Evolutionary conservation across 2,329 filamentous ascomycete species (phyloP).

Genomic region (Colletotrichum eleusines): DNA sequence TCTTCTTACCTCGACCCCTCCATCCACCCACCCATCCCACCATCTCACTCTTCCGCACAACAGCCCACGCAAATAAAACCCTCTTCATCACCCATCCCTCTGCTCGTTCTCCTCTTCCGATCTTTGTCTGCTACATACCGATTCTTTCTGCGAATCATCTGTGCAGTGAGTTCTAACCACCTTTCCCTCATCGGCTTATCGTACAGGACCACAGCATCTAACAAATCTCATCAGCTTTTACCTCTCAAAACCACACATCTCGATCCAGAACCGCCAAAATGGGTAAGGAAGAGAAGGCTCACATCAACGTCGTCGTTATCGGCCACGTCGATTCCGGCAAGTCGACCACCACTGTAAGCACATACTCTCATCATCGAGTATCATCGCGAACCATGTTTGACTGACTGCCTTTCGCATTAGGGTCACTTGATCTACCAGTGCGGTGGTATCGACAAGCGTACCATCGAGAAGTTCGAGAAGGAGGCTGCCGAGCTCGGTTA

Average conservation of each 20-base stretch:
- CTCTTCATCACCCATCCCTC: constrained; percentile 16
- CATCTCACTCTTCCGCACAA: constrained; percentile 13
- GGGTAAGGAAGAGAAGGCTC: constrained; percentile 92
- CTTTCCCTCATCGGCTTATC: background rate
- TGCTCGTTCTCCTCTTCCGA: constrained; percentile 16
- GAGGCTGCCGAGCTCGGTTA: constrained; percentile 71
- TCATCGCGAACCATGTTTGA: background rate
- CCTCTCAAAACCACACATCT: constrained; percentile 29
- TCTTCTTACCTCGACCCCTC: constrained; percentile 25
- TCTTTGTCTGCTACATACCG: constrained; percentile 30
- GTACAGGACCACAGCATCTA: background rate
- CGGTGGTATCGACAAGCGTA: constrained; percentile 99
- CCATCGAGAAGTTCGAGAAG: constrained; percentile 99
- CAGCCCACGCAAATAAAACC: constrained; percentile 22
- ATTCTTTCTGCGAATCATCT: constrained; percentile 21
- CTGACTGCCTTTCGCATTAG: constrained; percentile 54
- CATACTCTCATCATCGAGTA: background rate
- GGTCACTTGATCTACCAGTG: constrained; percentile 99
- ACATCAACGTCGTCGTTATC: constrained; percentile 99
- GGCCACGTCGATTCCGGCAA: constrained; percentile 99
- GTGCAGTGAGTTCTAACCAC: constrained; percentile 6
- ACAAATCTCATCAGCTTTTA: background rate
- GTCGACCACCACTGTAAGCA: constrained; percentile 88
- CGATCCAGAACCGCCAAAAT: constrained; percentile 39
- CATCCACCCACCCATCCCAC: constrained; percentile 20